Evolutionary conservation across 2,329 filamentous ascomycete species (phyloP).

Genomic region (Pyrenophora teres): DNA sequence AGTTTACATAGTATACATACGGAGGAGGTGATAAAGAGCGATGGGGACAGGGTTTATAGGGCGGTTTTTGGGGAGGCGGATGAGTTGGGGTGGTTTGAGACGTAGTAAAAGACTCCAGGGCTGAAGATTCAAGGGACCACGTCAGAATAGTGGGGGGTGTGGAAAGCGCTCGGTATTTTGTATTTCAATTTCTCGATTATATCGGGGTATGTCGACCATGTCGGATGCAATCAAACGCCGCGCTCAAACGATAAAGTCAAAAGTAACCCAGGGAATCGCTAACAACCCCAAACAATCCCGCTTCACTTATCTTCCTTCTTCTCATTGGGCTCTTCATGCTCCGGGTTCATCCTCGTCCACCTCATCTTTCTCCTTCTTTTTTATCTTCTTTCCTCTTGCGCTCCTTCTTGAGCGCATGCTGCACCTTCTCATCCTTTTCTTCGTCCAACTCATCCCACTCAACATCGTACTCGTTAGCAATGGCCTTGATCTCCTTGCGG

Average conservation of each 20-base stretch:
- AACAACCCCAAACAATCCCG: neutral
- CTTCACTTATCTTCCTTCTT: constrained; percentile 3
- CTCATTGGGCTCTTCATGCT: neutral
- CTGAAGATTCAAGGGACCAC: too few relatives aligned
- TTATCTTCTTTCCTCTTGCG: constrained; percentile 45
- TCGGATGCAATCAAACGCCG: constrained; percentile 8
- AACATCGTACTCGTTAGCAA: constrained; percentile 86
- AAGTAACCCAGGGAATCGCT: neutral
- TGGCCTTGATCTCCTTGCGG: constrained; percentile 75
- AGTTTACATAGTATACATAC: constrained; percentile 45
- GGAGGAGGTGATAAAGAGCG: constrained; percentile 36
- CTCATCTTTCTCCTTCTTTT: constrained; percentile 46
- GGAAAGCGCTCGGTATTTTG: too few relatives aligned
- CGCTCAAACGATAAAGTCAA: constrained; percentile 7
- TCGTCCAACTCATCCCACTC: constrained; percentile 83
- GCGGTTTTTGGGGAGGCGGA: constrained; percentile 41
- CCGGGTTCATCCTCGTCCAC: constrained; percentile 26
- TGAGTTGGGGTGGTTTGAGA: constrained; percentile 44
- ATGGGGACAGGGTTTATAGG: constrained; percentile 38
- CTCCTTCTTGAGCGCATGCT: constrained; percentile 58
- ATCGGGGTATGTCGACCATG: constrained; percentile 3
- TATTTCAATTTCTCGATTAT: neutral
- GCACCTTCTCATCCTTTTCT: constrained; percentile 67
- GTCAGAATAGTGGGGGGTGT: too few relatives aligned
- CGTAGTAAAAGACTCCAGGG: constrained; percentile 26